Evolutionary conservation across 106 monocot species (phyloP), one percentile per base, ranked within the genome.

Genomic region (Vanilla planifolia): DNA sequence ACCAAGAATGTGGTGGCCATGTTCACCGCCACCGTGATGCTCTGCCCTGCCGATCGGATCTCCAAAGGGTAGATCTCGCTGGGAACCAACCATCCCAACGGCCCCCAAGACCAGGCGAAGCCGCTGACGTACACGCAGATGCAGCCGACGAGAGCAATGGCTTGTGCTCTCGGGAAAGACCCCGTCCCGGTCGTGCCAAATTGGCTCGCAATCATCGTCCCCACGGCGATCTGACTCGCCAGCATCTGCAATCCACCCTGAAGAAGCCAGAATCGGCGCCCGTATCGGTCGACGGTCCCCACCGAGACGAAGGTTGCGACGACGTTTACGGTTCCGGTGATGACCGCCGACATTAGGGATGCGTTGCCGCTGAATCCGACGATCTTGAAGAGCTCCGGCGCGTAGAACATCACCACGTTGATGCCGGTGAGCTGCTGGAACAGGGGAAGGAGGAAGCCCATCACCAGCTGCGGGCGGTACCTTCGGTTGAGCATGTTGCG

Each of bases 341-440:
- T 73, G 6, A 86, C 73, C 1, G 86, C 61, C 0, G 86, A 86
- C 51, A 77, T 47, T 27, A 86, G 78, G 2, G 86, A 68, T 2
- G 80, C 81, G 22, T 77, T 30, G 59, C 11, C 64, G 0, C 78
- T 78, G 33, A 86, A 81, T 0, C 86, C 86, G 4, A 86, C 56
- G 17, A 73, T 86, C 63, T 68, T 74, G 74, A 86, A 86, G 2
- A 86, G 71, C n/a, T 75, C 75, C 0, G 81, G 81, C 0, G 81
- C 81, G 61, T 84, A 79, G 45, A 84, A 84, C 79, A 75, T 84
- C 65, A 79, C 69, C 3, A 75, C 64, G 61, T 86, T 81, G 70
- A 80, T 85, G 40, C 80, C 85, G n/a, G 80, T 74, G 53, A 86
- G 20, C 59, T 79, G 84, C 64, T 79, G 79, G 55, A 84, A 84